These are phyloP conservation scores for Pelargonium myrrhifolium DNA, from an alignment of 441 rosid genomes.

Conservation along the genomic window DNA sequence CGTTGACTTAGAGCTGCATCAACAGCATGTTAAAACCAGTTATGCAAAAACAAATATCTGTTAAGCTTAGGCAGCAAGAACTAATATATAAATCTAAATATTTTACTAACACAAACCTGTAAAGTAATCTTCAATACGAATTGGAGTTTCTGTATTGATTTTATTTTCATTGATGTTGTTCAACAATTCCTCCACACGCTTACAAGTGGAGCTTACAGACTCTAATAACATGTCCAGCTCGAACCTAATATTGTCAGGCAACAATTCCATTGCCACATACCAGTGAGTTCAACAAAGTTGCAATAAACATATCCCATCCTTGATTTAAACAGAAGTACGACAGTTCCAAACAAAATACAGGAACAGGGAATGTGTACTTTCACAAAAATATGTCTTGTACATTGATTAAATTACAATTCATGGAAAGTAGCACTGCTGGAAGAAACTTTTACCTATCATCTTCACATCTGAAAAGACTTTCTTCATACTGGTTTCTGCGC, in stretches of 20 bases:
- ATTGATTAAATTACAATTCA: neutral
- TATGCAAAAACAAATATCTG: slow-evolving; percentile 25
- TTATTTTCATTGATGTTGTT: slow-evolving; percentile 62
- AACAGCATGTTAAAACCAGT: slow-evolving; percentile 11
- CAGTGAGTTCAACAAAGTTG: neutral
- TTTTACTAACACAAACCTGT: slow-evolving; percentile 41
- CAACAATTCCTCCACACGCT: slow-evolving; percentile 81
- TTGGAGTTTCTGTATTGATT: slow-evolving; percentile 38
- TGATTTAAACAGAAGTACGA: slow-evolving; percentile 4
- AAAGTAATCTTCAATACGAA: slow-evolving; percentile 67
- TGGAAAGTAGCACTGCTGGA: slow-evolving; percentile 34
- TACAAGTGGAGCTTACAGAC: slow-evolving; percentile 71
- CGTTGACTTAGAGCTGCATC: slow-evolving; percentile 69
- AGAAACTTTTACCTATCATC: slow-evolving; percentile 70
- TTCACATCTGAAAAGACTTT: slow-evolving; percentile 91
- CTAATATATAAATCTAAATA: slow-evolving; percentile 17
- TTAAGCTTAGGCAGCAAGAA: slow-evolving; percentile 7
- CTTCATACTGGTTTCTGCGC: slow-evolving; percentile 98
- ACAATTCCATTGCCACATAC: slow-evolving; percentile 3
- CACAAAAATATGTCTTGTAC: neutral
- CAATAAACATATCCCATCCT: slow-evolving; percentile 6
- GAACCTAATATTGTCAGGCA: slow-evolving; percentile 51
- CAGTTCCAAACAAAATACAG: neutral
- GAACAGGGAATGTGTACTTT: slow-evolving; percentile 13
- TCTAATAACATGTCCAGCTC: slow-evolving; percentile 97